These are phyloP conservation scores for Chaetothyriales sp. DNA, from an alignment of 2,329 filamentous ascomycete genomes.

Conservation along the genomic window DNA sequence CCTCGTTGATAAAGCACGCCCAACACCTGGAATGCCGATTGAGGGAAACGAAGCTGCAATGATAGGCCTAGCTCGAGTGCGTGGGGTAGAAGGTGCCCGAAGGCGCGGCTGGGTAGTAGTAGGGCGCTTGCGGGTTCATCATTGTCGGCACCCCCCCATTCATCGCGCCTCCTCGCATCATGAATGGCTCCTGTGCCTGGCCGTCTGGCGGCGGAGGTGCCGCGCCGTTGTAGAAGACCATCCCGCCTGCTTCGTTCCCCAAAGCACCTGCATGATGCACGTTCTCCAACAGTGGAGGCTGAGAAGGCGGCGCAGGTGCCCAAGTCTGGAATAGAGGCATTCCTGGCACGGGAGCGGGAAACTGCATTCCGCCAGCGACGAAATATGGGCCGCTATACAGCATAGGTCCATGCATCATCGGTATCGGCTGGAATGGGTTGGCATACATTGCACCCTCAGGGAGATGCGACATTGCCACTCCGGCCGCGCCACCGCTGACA, in stretches of 20 bases:
- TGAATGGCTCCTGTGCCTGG: neutral
- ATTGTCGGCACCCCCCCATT: neutral
- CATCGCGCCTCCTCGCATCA: neutral
- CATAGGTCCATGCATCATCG: conserved; percentile 47
- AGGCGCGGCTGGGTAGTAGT: conserved; percentile 46
- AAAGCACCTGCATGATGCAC: conserved; percentile 42
- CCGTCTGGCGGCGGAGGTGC: neutral
- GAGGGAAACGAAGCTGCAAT: neutral
- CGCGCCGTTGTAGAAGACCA: conserved; percentile 80
- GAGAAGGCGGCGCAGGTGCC: conserved; percentile 14
- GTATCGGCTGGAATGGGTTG: conserved; percentile 70
- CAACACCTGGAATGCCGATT: neutral
- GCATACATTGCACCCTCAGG: conserved; percentile 86
- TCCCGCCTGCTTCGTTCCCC: conserved; percentile 85
- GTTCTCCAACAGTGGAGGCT: conserved; percentile 22
- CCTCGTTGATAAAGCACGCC: neutral
- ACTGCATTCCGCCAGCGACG: conserved; percentile 38
- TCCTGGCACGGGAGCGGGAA: conserved; percentile 22
- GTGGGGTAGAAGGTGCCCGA: conserved; percentile 32
- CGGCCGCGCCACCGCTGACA: neutral
- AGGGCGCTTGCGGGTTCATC: conserved; percentile 49
- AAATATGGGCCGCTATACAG: conserved; percentile 42
- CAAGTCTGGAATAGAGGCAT: conserved; percentile 12
- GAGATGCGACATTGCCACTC: conserved; percentile 75
- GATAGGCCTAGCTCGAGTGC: conserved; percentile 6